Conservation (phyloP, 257 asterid species). For the Cynanchum wilfordii region DNA sequence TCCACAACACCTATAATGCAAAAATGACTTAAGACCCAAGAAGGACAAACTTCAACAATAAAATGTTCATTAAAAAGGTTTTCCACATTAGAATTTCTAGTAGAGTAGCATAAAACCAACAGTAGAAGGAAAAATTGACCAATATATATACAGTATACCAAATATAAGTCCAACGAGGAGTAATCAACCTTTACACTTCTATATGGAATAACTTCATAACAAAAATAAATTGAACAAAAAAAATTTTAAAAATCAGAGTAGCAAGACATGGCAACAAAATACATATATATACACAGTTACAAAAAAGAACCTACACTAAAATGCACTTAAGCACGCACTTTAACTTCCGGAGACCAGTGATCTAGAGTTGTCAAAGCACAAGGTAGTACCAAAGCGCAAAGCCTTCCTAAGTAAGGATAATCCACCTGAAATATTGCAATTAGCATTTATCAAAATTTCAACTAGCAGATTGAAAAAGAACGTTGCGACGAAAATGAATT, state of each 20-base stretch:
- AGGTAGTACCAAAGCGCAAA: slow-evolving; percentile 75
- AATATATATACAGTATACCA: background rate
- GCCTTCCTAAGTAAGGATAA: slow-evolving; percentile 63
- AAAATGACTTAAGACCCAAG: background rate
- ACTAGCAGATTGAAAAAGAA: background rate
- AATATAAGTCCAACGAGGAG: background rate
- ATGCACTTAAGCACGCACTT: slow-evolving; percentile 41
- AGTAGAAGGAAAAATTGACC: background rate
- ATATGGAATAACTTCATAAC: background rate
- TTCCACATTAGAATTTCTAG: background rate
- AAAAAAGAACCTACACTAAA: slow-evolving; percentile 1
- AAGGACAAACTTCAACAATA: background rate
- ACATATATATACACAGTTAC: too few relatives aligned
- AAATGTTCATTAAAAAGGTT: background rate
- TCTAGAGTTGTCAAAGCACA: slow-evolving; percentile 85
- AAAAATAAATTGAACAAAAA: background rate
- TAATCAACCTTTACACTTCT: background rate
- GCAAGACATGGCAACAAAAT: background rate
- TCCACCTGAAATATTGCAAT: slow-evolving; percentile 44
- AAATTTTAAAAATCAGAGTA: background rate
- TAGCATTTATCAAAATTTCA: background rate
- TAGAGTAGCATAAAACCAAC: background rate
- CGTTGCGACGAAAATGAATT: background rate
- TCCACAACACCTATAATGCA: background rate
- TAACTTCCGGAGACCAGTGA: slow-evolving; percentile 97